Evolutionary conservation across 768 basidiomycete species (phyloP).

Genomic region (Epithele typhae): DNA sequence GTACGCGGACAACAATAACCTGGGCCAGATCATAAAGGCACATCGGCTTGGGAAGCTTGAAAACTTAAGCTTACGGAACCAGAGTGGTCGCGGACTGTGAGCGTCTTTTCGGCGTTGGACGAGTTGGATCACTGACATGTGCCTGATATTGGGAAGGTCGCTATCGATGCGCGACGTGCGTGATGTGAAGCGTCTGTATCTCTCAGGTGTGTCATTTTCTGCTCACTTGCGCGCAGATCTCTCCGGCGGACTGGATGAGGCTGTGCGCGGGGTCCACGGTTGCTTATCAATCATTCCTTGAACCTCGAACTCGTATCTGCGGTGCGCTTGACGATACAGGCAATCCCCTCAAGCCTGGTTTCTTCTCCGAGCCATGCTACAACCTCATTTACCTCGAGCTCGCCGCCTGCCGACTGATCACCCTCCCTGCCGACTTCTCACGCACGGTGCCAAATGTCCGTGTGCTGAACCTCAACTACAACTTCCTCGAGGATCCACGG

Average conservation of each 20-base stretch:
- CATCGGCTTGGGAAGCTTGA: constrained; percentile 70
- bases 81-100: constrained; percentile 72
- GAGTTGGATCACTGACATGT: not conserved
- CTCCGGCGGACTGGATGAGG: not conserved
- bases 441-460: constrained; percentile 77
- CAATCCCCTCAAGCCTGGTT: constrained; percentile 58
- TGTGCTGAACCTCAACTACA: constrained; percentile 94
- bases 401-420: constrained; percentile 77
- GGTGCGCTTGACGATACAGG: constrained; percentile 38
- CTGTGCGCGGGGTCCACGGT: constrained; percentile 9
- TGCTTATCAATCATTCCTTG: constrained; percentile 16
- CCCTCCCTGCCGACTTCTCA: constrained; percentile 66
- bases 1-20: constrained; percentile 84
- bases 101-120: constrained; percentile 28
- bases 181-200: constrained; percentile 91
- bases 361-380: constrained; percentile 75
- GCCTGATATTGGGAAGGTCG: constrained; percentile 25
- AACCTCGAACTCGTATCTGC: constrained; percentile 19
- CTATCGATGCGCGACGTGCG: constrained; percentile 65
- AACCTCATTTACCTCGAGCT: constrained; percentile 90
- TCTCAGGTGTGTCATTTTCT: constrained; percentile 66
- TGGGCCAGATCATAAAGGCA: constrained; percentile 48
- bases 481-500: constrained; percentile 77
- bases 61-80: constrained; percentile 88
- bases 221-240: not conserved